phyloP scores from a whole-genome alignment of 495 filamentous ascomycete genomes.

The Tuber umbilicatum region DNA sequence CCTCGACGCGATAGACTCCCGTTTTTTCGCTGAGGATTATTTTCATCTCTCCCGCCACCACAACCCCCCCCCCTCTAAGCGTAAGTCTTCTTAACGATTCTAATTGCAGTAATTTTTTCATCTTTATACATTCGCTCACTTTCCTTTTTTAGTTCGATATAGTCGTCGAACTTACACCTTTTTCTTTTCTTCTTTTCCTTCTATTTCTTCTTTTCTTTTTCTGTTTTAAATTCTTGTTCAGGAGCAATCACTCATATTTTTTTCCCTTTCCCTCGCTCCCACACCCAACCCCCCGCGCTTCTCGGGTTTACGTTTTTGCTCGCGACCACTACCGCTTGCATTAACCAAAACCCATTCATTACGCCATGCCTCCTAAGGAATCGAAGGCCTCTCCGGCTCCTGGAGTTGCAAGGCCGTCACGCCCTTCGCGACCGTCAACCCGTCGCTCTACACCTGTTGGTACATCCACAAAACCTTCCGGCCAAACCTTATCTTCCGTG shows the following conservation, averaged over 20 bases:
- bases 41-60: constrained; percentile 21
- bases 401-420: constrained; percentile 26
- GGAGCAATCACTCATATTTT: constrained; percentile 39
- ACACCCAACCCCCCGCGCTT: constrained; percentile 11
- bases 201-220: constrained; percentile 25
- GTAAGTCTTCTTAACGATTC: constrained; percentile 41
- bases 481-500: constrained; percentile 25
- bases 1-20: constrained; percentile 35
- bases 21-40: too few relatives aligned
- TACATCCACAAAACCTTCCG: constrained; percentile 37
- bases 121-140: constrained; percentile 34
- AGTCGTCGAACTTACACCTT: constrained; percentile 30
- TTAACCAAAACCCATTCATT: constrained; percentile 40
- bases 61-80: constrained; percentile 21
- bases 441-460: constrained; percentile 41
- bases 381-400: constrained; percentile 21
- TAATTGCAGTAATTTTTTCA: constrained; percentile 43
- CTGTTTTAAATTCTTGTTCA: constrained; percentile 31
- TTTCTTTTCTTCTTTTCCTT: constrained; percentile 20
- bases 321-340: constrained; percentile 36
- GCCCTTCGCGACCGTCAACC: constrained; percentile 40
- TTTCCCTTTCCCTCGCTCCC: constrained; percentile 40
- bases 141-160: constrained; percentile 6
- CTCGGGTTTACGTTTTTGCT: constrained; percentile 32
- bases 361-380: constrained; percentile 41